phyloP scores from a whole-genome alignment of 306 rosid genomes.

The Nissolia schottii region DNA sequence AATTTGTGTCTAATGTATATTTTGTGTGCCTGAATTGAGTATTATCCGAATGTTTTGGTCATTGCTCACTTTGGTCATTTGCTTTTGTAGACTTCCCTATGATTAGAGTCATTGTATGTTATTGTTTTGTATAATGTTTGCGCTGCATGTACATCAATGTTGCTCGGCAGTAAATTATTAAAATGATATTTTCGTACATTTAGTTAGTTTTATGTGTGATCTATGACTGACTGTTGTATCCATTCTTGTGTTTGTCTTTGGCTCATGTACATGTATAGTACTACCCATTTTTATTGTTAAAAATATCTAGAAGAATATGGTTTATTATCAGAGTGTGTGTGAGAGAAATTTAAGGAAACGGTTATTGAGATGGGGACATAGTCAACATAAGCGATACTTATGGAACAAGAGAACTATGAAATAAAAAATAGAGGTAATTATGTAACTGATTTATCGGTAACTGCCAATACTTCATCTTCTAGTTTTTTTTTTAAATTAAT shows the following conservation, averaged over 20 bases:
- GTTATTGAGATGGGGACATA: constrained; percentile 15
- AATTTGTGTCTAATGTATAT: neutral
- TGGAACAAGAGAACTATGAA: neutral
- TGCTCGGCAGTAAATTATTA: neutral
- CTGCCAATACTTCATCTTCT: neutral
- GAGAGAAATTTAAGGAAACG: constrained; percentile 16
- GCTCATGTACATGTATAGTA: neutral
- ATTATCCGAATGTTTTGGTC: neutral
- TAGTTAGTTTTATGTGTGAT: neutral
- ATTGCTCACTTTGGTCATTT: neutral
- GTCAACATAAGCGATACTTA: constrained; percentile 14
- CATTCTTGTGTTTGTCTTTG: neutral
- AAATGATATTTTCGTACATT: neutral
- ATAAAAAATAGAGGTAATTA: neutral
- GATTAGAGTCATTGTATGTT: neutral
- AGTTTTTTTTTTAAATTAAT: neutral
- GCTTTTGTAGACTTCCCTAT: too few relatives aligned
- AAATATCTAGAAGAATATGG: neutral
- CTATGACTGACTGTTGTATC: neutral
- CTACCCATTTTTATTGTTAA: neutral
- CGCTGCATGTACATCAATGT: neutral
- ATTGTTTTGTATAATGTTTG: neutral
- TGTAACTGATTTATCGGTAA: neutral
- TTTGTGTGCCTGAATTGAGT: neutral
- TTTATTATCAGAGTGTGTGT: too few relatives aligned